Percentiles rank a stretch among this genome's conserved stretches.
Conservation (phyloP, 148 eudicot genomes). For the Talinum fruticosum region DNA sequence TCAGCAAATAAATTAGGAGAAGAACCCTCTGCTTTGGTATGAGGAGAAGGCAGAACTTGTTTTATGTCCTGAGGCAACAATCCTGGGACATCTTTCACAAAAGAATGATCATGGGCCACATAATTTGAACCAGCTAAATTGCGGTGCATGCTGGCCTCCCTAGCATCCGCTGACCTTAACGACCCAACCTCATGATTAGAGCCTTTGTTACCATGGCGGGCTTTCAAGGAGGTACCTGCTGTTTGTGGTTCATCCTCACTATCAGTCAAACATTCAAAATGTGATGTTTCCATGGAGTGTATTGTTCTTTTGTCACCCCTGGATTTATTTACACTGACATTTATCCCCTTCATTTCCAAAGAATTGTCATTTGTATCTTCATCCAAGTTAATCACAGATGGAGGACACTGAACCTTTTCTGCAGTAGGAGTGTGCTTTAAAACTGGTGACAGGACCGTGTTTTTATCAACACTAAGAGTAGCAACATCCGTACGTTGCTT, state of each 20-base stretch:
- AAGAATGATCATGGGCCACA: constrained; percentile 16
- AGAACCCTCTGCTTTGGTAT: constrained; percentile 34
- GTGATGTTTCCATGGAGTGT: constrained; percentile 19
- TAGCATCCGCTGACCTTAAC: constrained; percentile 17
- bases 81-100: constrained; percentile 38
- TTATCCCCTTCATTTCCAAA: constrained; percentile 25
- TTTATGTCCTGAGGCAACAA: constrained; percentile 39
- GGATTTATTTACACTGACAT: constrained; percentile 15
- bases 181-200: constrained; percentile 16
- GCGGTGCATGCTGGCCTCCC: constrained; percentile 21
- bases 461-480: constrained; percentile 11
- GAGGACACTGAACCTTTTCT: constrained; percentile 29
- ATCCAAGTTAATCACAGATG: constrained; percentile 37
- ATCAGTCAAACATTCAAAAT: constrained; percentile 24
- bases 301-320: constrained; percentile 22
- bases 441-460: constrained; percentile 23
- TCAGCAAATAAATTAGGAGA: constrained; percentile 41
- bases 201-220: constrained; percentile 13
- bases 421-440: constrained; percentile 20
- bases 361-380: constrained; percentile 29
- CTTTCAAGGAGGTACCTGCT: constrained; percentile 11
- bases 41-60: constrained; percentile 43
- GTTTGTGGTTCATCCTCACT: constrained; percentile 28
- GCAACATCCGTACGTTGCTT: constrained; percentile 9
- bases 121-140: constrained; percentile 19